phyloP scores from a whole-genome alignment of 73 alveolate species.

The Paramecium pentaurelia region DNA sequence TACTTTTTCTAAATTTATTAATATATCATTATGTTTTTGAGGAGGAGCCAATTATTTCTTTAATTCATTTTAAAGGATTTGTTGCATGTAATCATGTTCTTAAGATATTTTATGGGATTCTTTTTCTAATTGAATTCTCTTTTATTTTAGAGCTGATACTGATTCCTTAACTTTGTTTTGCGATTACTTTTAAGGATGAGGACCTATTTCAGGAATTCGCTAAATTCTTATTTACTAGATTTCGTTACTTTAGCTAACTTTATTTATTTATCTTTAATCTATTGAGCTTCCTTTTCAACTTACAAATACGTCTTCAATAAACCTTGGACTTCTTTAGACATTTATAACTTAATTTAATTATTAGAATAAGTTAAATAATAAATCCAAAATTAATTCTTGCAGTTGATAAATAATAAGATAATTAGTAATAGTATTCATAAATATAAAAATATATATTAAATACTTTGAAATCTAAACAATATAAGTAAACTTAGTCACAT shows the following conservation, averaged over 20 bases:
- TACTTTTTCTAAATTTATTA: conserved; percentile 14
- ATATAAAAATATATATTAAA: too few species aligned
- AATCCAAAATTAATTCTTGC: not conserved
- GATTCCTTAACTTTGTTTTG: not conserved
- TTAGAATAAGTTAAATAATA: not conserved
- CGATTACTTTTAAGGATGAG: not conserved
- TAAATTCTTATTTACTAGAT: not conserved
- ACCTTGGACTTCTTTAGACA: not conserved
- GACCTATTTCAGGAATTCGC: conserved; percentile 39
- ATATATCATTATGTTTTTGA: not conserved
- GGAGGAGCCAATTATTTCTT: not conserved
- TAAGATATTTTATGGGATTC: conserved; percentile 11
- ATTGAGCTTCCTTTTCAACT: conserved; percentile 23
- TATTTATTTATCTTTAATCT: not conserved
- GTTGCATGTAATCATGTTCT: conserved; percentile 3
- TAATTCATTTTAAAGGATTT: not conserved
- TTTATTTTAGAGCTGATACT: not conserved
- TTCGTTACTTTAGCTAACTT: not conserved
- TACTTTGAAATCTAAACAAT: not conserved
- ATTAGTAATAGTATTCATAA: not conserved
- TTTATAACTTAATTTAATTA: not conserved
- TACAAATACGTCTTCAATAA: not conserved
- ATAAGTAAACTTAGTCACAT: not conserved
- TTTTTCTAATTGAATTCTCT: not conserved
- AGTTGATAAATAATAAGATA: not conserved